These are phyloP conservation scores for Boletus edulis DNA, from an alignment of 768 basidiomycete species.

Conservation along the genomic window DNA sequence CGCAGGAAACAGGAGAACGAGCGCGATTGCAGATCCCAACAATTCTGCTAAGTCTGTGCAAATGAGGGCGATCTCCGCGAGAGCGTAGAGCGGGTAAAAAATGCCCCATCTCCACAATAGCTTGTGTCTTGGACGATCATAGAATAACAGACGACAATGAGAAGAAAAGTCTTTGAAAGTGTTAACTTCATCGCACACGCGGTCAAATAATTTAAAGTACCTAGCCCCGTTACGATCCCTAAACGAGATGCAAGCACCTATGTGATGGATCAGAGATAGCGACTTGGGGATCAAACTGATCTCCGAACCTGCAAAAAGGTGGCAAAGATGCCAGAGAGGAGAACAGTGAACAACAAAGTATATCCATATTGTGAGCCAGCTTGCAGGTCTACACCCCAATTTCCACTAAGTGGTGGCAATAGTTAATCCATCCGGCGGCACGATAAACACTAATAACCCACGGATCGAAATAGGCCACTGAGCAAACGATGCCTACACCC, in stretches of 20 bases:
- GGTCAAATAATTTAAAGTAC: slow-evolving; percentile 36
- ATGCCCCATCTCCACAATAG: slow-evolving; percentile 55
- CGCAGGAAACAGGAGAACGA: slow-evolving; percentile 69
- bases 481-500: slow-evolving; percentile 83
- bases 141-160: slow-evolving; percentile 62
- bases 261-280: slow-evolving; percentile 2
- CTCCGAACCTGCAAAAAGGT: slow-evolving; percentile 67
- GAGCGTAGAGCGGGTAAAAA: slow-evolving; percentile 62
- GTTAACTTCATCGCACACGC: slow-evolving; percentile 6
- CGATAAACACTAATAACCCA: slow-evolving; percentile 36
- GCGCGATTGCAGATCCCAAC: slow-evolving; percentile 76
- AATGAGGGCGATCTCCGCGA: slow-evolving; percentile 71
- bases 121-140: slow-evolving; percentile 61
- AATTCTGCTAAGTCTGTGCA: slow-evolving; percentile 82
- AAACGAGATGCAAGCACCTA: slow-evolving; percentile 77
- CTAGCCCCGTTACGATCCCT: slow-evolving; percentile 79
- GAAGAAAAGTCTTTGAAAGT: slow-evolving; percentile 48
- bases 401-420: slow-evolving; percentile 48
- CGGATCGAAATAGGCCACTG: slow-evolving; percentile 90
- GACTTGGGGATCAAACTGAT: neutral
- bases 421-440: neutral
- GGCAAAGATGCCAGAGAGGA: slow-evolving; percentile 80
- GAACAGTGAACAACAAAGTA: slow-evolving; percentile 78
- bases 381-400: slow-evolving; percentile 89
- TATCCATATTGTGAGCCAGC: slow-evolving; percentile 87